Base-by-base conservation (phyloP, 768 basidiomycete species). In the Candolleomyces efflorescens region DNA sequence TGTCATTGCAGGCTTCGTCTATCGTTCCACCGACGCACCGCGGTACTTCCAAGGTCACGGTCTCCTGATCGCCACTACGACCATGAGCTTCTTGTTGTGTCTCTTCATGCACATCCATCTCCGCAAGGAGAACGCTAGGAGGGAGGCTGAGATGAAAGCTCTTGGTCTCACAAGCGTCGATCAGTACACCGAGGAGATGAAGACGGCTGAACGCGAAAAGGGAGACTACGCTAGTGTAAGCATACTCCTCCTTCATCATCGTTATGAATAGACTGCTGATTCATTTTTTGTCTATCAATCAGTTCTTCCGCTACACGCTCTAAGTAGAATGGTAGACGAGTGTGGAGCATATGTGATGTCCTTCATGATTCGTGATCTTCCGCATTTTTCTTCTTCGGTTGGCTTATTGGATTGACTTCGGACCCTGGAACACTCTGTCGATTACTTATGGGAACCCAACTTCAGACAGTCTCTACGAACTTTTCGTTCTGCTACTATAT, bases 281-380 rank as follows among this genome's bases (percentile, higher is more conserved):
- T 26, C 22, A 51, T 38, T 4, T n/a, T n/a, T 15, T 27, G 27
- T 52, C 53, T 46, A 58, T 41, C 39, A 56, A 48, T 11, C 54
- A 69, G 69, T 71, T 71, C 65, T 71, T 71, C 67, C 69, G 69
- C 18, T 71, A 69, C 56, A 71, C 69, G 9, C 54, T 64, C 27
- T 69, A 60, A 67, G 1, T 32, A 32, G 32, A 5, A 32, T 5
- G n/a, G 32, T 32, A 32, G 32, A 32, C 32, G 32, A 5, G 7
- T 32, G 32, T 32, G 32, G 32, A 32, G 32, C 32, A 32, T 5
- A 32, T 7, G 2, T 32, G 32, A 32, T 32, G 32, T 32, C 32
- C 32, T 32, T 32, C 5, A 32, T 32, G 32, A 32, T 32, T 32
- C 32, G 32, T 32, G 32, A 32, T 32, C 11, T 5, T 32, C n/a